Evolutionary conservation across 345 rosid species (phyloP).

Genomic region (Bretschneidera sinensis): DNA sequence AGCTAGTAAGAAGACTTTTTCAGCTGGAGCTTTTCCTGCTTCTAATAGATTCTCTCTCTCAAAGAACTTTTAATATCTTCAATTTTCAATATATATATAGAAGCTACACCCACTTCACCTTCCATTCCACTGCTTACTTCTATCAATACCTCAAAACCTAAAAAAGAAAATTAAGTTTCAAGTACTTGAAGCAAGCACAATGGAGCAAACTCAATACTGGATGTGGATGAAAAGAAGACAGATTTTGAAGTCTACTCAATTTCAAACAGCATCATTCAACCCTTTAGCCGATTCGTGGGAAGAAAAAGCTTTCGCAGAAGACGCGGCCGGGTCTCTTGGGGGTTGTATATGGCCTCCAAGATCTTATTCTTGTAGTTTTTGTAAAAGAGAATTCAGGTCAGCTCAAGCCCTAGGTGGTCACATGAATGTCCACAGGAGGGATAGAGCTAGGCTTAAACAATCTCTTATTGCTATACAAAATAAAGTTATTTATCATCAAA

Average conservation of each 20-base stretch:
- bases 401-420: constrained; percentile 85
- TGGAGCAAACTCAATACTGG: constrained; percentile 43
- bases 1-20: constrained; percentile 32
- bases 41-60: constrained; percentile 30
- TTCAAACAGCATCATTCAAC: constrained; percentile 14
- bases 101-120: neutral
- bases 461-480: constrained; percentile 18
- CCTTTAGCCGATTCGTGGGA: constrained; percentile 41
- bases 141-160: neutral
- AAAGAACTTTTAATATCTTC: constrained; percentile 24
- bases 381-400: constrained; percentile 61
- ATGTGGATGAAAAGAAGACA: constrained; percentile 29
- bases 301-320: constrained; percentile 60
- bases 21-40: constrained; percentile 26
- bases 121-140: neutral
- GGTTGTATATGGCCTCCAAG: constrained; percentile 67
- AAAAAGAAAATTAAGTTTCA: neutral
- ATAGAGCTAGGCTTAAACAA: constrained; percentile 60
- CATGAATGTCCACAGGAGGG: constrained; percentile 73
- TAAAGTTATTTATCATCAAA: constrained; percentile 5
- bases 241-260: constrained; percentile 11
- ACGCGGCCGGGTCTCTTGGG: constrained; percentile 39
- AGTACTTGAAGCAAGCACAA: neutral
- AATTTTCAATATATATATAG: constrained; percentile 3
- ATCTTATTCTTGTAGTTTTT: constrained; percentile 56